These are phyloP conservation scores for Lactarius deliciosus DNA, from an alignment of 768 basidiomycete species.

Conservation along the genomic window DNA sequence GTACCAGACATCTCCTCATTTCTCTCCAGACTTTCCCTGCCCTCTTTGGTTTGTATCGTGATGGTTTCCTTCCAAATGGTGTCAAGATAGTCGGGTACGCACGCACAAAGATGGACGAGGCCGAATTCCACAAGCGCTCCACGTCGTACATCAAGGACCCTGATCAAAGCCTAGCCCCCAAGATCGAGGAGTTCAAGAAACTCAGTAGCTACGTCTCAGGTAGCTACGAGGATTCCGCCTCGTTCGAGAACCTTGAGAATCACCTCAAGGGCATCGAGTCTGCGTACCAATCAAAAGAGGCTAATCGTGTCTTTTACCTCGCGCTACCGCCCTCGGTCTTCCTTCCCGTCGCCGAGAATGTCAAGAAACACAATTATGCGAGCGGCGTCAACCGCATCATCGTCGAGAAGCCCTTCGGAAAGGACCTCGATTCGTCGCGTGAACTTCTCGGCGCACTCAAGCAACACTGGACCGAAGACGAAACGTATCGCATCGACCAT, in stretches of 20 bases:
- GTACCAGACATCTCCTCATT: background rate
- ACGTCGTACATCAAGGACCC: conserved; percentile 84
- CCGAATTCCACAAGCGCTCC: conserved; percentile 81
- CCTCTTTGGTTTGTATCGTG: conserved; percentile 83
- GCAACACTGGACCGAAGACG: conserved; percentile 89
- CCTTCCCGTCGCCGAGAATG: conserved; percentile 78
- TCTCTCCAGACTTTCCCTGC: conserved; percentile 84
- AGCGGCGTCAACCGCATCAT: conserved; percentile 87
- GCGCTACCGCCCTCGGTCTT: conserved; percentile 98
- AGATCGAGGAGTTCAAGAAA: conserved; percentile 82
- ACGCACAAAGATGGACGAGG: conserved; percentile 87
- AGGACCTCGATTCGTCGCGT: conserved; percentile 83
- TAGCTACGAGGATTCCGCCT: conserved; percentile 79
- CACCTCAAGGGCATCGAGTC: conserved; percentile 79
- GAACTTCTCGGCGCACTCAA: conserved; percentile 78
- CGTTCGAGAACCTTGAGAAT: conserved; percentile 75
- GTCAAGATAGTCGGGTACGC: conserved; percentile 95
- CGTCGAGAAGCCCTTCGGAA: conserved; percentile 98
- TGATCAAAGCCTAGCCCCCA: conserved; percentile 57
- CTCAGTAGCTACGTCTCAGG: conserved; percentile 82
- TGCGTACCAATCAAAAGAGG: conserved; percentile 56
- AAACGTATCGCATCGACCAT: conserved; percentile 99
- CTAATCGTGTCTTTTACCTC: conserved; percentile 93
- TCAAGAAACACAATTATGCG: conserved; percentile 80
- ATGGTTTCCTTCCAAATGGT: conserved; percentile 76